Evolutionary conservation across 139 green algal genomes (phyloP), one percentile per base, ranked within the genome.

Genomic region (Yamagishiella unicocca): DNA sequence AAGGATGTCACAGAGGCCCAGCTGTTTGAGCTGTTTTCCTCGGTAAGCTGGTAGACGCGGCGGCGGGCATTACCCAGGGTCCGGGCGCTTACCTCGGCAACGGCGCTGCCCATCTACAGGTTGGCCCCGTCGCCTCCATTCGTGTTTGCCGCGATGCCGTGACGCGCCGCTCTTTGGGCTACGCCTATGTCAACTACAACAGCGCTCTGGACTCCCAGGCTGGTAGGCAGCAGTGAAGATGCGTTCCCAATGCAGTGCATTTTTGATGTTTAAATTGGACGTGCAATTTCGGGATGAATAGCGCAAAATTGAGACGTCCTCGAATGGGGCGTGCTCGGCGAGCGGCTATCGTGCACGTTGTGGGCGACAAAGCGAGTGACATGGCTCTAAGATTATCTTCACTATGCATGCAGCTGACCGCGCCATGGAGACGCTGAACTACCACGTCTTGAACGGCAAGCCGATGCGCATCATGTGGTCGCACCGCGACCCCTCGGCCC

Each of bases 141-240:
- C 94, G 96, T 67, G 96, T 99, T 31, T 99, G 97, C 95, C 95
- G 96, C 31, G 96, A 99, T 87, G 94, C 96, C 24, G 96, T 98
- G 21, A 98, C 97, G 33, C 94, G 96, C 82, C 95, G 96, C 86
- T 98, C 96, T 2, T 92, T 99, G 83, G 97, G 97, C 90, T 99
- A 99, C 79, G 97, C 96, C 25, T 99, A 99, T 84, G 96, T 99
- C 27, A 99, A 99, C 93, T 99, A 97, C 95, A 98, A 98, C 91
- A 90, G 87, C 71, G 90, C 92, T 10, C 80, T 98, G 83, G 97
- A 99, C 90, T 87, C 96, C 71, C 64, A 90, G 75, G 96, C 95
- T 76, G 95, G 96, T 97, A 85, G 89, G 94, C 79, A 58, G 0
- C 21, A 8, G 50, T 27, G 46, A 40, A 10, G 17, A n/a, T n/a